phyloP scores from a whole-genome alignment of 2,329 filamentous ascomycete species.

The Aureobasidium sp. region DNA sequence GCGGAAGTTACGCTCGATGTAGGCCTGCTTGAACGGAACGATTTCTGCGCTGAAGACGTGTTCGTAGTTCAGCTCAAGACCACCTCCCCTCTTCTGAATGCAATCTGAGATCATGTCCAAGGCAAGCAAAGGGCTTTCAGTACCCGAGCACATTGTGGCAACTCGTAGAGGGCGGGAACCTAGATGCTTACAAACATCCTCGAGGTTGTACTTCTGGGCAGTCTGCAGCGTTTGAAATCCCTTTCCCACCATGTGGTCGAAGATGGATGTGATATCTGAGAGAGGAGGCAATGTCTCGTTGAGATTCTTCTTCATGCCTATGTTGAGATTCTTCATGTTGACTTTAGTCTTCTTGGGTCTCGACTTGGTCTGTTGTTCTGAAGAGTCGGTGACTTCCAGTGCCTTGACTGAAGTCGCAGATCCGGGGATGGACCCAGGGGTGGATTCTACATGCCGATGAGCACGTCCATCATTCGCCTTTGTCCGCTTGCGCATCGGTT shows the following conservation, averaged over 20 bases:
- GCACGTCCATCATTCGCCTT: background rate
- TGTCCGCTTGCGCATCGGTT: background rate
- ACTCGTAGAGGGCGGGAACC: slow-evolving; percentile 43
- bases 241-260: slow-evolving; percentile 41
- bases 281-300: slow-evolving; percentile 40
- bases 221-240: slow-evolving; percentile 25
- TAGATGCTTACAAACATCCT: slow-evolving; percentile 31
- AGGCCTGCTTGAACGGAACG: slow-evolving; percentile 40
- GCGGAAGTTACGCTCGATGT: slow-evolving; percentile 41
- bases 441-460: background rate
- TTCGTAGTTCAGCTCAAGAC: slow-evolving; percentile 23
- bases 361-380: background rate
- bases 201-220: slow-evolving; percentile 20
- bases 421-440: background rate
- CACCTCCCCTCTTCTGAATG: slow-evolving; percentile 24
- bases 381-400: background rate
- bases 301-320: slow-evolving; percentile 15
- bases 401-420: too few species aligned
- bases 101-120: slow-evolving; percentile 47
- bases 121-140: slow-evolving; percentile 65
- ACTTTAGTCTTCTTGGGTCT: background rate
- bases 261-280: slow-evolving; percentile 42
- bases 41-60: slow-evolving; percentile 44
- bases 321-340: slow-evolving; percentile 4
- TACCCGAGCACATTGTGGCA: slow-evolving; percentile 72